Evolutionary conservation across 2,329 filamentous ascomycete species (phyloP), one percentile per base, ranked within the genome.

Genomic region (Venturia asperata): DNA sequence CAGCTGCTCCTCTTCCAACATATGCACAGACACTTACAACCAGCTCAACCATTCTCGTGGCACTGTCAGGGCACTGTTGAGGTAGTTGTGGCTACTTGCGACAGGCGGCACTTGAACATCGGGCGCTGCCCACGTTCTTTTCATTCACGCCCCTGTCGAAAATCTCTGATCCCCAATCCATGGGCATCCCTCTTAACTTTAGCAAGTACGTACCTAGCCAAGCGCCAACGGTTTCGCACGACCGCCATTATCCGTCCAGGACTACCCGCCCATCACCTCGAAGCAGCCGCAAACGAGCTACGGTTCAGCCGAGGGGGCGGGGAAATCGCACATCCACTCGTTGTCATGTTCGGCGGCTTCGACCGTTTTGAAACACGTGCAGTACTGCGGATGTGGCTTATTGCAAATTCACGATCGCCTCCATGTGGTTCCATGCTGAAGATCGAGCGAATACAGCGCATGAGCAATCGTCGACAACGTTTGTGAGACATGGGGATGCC

Each of bases 381-480:
- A 27, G 52, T 19, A 27, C 49, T 55, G 49, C 49, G 49, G 49
- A 34, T 34, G 49, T 55, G 49, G 49, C 49, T 34, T 15, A 58
- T 37, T 30, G 24, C 21, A 15, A 17, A 58, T 37, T 27, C n/a
- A 58, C 52, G 52, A 58, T 58, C 52, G 30, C 52, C 52, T 58
- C 52, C 4, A 58, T 58, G 52, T 58, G 52, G 52, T 58, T 30
- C 52, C 52, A 58, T 58, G 52, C 52, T n/a, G 52, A 58, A 5
- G 52, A 58, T 58, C 52, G 52, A 58, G 52, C 52, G 30, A 58
- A 34, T 34, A 19, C 52, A 4, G 52, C 24, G 27, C 30, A 58
- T n/a, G 52, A 58, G 30, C 1, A 27, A 58, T 58, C 52, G 17
- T 37, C 30, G 10, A 58, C 52, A 37, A 24, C 52, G 10, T 58